Evolutionary conservation across 768 basidiomycete species (phyloP), one percentile per base, ranked within the genome.

Genomic region (Tulasnella sp.): DNA sequence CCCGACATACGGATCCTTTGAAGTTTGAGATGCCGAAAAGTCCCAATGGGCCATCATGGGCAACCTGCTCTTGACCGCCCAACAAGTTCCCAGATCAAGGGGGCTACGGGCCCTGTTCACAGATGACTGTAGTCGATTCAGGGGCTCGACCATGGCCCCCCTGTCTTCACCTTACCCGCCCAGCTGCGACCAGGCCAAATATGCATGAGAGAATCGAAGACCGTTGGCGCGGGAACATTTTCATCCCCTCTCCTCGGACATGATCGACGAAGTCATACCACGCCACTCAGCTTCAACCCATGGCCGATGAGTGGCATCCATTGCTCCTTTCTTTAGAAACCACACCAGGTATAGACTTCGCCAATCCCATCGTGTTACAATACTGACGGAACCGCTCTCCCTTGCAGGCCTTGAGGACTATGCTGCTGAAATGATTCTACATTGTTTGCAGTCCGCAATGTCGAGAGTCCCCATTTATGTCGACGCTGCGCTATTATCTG

Each of bases 351-450:
- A 31, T 34, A 18, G 16, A 52, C n/a, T n/a, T 1, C 12, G 24
- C 5, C n/a, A 6, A n/a, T 52, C n/a, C 21, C 52, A 24, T n/a
- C 21, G 24, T 10, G 62, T 68, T 68, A 36, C 7, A 34, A 68
- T 31, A 3, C 27, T 68, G 62, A 68, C 27, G 31, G 2, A 31
- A 36, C 31, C 62, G 27, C 10, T 68, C 19, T 19, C 75, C 46
- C 14, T 19, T 2, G 12, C 38, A 79, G 78, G 78, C 39, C 34
- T 79, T n/a, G 78, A 79, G 42, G 78, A 79, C 44, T 79, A 79
- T 56, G 78, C 78, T 21, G 36, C 42, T 24, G 78, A 79, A 58
- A 74, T 71, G 21, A 27, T 73, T 27, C 78, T 79, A 19, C 36
- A 8, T 1, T 40, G n/a, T 79, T 68, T 79, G 10, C 19, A 71